Evolutionary conservation across 2,329 filamentous ascomycete genomes (phyloP).

Genomic region (Raffaelea arxii): DNA sequence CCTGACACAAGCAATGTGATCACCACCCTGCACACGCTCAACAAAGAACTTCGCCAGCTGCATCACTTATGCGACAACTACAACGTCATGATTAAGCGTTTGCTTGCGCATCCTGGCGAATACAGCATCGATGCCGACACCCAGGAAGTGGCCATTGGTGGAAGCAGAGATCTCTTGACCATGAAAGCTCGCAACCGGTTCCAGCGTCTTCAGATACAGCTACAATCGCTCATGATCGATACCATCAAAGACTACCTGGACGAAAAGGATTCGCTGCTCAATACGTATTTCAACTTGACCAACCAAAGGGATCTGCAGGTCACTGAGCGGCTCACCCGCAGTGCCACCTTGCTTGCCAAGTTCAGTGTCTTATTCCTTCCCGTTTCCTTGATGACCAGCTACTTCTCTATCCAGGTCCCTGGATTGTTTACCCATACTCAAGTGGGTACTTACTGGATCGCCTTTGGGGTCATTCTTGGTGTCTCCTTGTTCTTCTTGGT

Average conservation of each 20-base stretch:
- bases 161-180: conserved; percentile 22
- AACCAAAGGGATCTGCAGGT: conserved; percentile 65
- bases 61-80: conserved; percentile 53
- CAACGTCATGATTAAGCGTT: conserved; percentile 47
- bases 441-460: conserved; percentile 54
- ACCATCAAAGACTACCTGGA: conserved; percentile 54
- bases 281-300: conserved; percentile 71
- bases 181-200: conserved; percentile 46
- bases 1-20: conserved; percentile 42
- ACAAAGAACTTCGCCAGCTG: conserved; percentile 49
- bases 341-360: conserved; percentile 64
- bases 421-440: conserved; percentile 49
- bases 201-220: conserved; percentile 46
- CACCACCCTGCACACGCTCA: conserved; percentile 46
- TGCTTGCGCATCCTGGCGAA: conserved; percentile 24
- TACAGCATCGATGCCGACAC: not conserved
- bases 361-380: conserved; percentile 68
- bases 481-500: conserved; percentile 47
- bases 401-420: conserved; percentile 59
- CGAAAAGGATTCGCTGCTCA: conserved; percentile 61
- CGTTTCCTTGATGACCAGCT: conserved; percentile 64
- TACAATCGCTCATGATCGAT: conserved; percentile 50
- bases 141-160: conserved; percentile 2
- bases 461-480: conserved; percentile 54
- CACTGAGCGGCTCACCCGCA: conserved; percentile 61